phyloP scores from a whole-genome alignment of 2,329 filamentous ascomycete genomes.

The Colletotrichum zoysiae region DNA sequence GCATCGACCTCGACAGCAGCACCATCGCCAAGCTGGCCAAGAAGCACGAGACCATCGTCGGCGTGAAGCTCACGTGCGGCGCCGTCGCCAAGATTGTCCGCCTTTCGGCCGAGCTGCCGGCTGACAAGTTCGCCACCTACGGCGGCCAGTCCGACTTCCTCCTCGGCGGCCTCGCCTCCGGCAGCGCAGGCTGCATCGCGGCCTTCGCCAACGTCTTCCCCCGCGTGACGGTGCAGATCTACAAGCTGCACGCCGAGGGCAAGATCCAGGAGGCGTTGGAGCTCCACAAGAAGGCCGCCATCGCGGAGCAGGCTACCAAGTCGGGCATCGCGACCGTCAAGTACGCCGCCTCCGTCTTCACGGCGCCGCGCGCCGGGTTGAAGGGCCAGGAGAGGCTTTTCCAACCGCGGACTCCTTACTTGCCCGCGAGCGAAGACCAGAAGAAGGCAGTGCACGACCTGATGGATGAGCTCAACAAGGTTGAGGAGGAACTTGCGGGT shows the following conservation, averaged over 20 bases:
- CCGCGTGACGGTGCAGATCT: constrained; percentile 68
- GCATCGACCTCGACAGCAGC: constrained; percentile 76
- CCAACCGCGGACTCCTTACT: constrained; percentile 72
- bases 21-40: constrained; percentile 67
- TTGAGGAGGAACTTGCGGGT: constrained; percentile 51
- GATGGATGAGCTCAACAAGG: constrained; percentile 59
- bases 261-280: constrained; percentile 69
- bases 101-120: constrained; percentile 63
- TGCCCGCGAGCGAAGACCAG: constrained; percentile 58
- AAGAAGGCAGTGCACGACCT: constrained; percentile 57
- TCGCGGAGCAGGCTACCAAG: constrained; percentile 76
- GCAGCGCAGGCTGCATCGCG: constrained; percentile 71
- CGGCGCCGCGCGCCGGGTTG: constrained; percentile 70
- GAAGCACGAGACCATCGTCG: constrained; percentile 67
- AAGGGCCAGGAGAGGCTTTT: constrained; percentile 69
- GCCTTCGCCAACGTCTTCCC: constrained; percentile 75
- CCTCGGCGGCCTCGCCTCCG: constrained; percentile 69
- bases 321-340: constrained; percentile 76
- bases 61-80: constrained; percentile 76
- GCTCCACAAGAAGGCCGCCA: constrained; percentile 71
- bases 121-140: constrained; percentile 73
- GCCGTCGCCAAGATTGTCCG: constrained; percentile 79
- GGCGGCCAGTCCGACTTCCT: constrained; percentile 82
- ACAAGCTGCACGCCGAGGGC: constrained; percentile 70
- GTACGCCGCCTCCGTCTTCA: constrained; percentile 73